These are phyloP conservation scores for Meyerozyma elateridarum DNA, from an alignment of 1,139 yeast species.

Conservation along the genomic window DNA sequence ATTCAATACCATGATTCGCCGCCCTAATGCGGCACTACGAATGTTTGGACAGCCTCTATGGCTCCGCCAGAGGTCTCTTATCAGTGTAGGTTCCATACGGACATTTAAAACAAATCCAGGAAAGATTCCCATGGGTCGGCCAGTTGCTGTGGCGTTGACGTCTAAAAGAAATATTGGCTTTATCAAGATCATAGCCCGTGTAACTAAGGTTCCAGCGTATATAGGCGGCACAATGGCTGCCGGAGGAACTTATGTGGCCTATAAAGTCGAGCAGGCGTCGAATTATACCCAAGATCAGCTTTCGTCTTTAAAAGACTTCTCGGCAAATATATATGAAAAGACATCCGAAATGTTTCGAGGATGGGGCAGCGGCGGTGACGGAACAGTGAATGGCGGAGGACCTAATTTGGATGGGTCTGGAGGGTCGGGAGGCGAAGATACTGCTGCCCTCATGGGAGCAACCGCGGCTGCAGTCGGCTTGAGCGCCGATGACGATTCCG, in stretches of 20 bases:
- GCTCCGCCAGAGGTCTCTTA: too few relatives aligned
- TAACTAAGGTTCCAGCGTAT: conserved; percentile 66
- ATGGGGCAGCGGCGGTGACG: conserved; percentile 11
- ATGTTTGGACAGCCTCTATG: background rate
- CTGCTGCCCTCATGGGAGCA: conserved; percentile 40
- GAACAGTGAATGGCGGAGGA: conserved; percentile 9
- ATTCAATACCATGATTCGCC: conserved; percentile 4
- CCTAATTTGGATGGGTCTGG: conserved; percentile 15
- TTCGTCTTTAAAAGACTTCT: conserved; percentile 53
- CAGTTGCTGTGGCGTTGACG: too few relatives aligned
- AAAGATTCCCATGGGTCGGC: too few relatives aligned
- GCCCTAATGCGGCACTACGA: conserved; percentile 1
- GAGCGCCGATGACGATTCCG: conserved; percentile 27
- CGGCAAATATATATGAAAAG: conserved; percentile 42
- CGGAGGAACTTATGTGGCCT: conserved; percentile 87
- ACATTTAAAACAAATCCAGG: too few relatives aligned
- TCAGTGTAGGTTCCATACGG: too few relatives aligned
- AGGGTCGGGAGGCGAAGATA: conserved; percentile 21
- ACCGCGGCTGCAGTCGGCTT: conserved; percentile 46
- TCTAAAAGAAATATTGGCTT: conserved; percentile 35
- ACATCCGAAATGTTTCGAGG: conserved; percentile 39
- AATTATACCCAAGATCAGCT: conserved; percentile 64
- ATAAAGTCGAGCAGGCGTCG: conserved; percentile 86
- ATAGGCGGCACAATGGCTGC: conserved; percentile 91
- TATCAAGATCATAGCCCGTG: conserved; percentile 41